Base-by-base conservation (phyloP, 2,329 filamentous ascomycete genomes). In the Penicillium sp. region DNA sequence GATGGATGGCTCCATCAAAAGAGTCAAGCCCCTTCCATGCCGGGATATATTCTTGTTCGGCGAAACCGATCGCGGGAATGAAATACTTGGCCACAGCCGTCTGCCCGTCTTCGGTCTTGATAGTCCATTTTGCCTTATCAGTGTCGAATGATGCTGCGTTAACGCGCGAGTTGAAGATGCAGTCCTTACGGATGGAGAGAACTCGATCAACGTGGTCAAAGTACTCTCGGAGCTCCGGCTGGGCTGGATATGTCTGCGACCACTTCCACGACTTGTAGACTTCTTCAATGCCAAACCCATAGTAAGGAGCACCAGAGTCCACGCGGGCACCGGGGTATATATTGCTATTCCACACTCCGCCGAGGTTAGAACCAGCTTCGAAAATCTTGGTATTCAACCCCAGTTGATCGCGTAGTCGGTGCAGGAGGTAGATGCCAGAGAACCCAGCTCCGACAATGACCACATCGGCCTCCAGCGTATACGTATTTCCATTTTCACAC, bases 1-100 rank as follows among this genome's bases (percentile, higher is more conserved):
- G 79, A 31, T 80, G 69, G 9, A 81, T 66, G 6, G 60, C 59
- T 6, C 78, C 78, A 45, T 71, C 60, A 64, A 79, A 83, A 6
- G 38, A 40, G 5, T 63, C 48, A 14, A 54, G 3, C 1, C 72
- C 73, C 7, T 58, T 55, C 58, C 58, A 69, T 16, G 61, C 54
- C 0, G 73, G 72, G 14, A 70, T 60, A 44, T 74, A 64, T 1
- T 62, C 57, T 53, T 74, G 72, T 9, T 68, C 63, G 0, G 70
- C 66, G 40, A 74, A 73, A 0, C 77, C 77, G 1, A 70, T 69
- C 10, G 70, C 70, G 6, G 69, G 57, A 20, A 79, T 49, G 3
- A 80, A 62, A 51, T 69, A 78, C 18, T 64, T 70, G 13, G 67
- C 62, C 7, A 59, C 65, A 3, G 66, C 68, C 1, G 42, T 55